Evolutionary conservation across 805 yeast species (phyloP).

Genomic region (Spathaspora boniae): DNA sequence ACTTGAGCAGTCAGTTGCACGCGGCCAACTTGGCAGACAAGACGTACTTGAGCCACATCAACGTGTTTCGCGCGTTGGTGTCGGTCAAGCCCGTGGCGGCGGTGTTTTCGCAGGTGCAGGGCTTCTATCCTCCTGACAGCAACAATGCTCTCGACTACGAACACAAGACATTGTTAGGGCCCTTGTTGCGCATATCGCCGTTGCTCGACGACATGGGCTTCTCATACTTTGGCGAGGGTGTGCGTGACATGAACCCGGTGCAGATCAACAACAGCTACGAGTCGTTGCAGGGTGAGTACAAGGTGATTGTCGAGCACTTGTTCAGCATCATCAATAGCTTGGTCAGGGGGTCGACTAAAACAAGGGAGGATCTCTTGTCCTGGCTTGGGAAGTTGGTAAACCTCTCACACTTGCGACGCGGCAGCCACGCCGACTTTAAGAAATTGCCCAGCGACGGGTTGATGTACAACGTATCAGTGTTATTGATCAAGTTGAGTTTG

Average conservation of each 20-base stretch:
- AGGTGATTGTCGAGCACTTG: conserved; percentile 55
- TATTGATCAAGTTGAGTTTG: conserved; percentile 68
- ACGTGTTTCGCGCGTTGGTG: conserved; percentile 56
- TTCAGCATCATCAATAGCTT: conserved; percentile 70
- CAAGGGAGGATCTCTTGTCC: conserved; percentile 61
- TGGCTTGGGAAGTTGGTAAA: conserved; percentile 77
- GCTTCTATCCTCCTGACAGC: conserved; percentile 45
- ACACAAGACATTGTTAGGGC: conserved; percentile 66
- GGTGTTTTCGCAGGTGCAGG: conserved; percentile 52
- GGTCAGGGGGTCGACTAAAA: conserved; percentile 64
- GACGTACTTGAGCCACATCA: conserved; percentile 47
- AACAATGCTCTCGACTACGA: conserved; percentile 53
- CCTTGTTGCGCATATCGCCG: conserved; percentile 74
- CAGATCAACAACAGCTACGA: conserved; percentile 52
- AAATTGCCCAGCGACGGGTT: conserved; percentile 75
- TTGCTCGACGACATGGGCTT: conserved; percentile 50
- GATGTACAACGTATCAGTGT: conserved; percentile 69
- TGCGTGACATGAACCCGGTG: conserved; percentile 17
- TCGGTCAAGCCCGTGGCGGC: conserved; percentile 61
- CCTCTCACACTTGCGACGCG: conserved; percentile 80
- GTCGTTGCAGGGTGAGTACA: conserved; percentile 63
- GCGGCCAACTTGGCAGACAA: conserved; percentile 46
- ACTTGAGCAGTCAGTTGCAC: conserved; percentile 34
- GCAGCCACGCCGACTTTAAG: conserved; percentile 70
- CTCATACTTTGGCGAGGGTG: conserved; percentile 36